A percentile compares a stretch with the other conserved stretches of the same genome.
These are phyloP conservation scores for Ustilago tritici DNA, from an alignment of 1,284 basidiomycete genomes.

Conservation along the genomic window DNA sequence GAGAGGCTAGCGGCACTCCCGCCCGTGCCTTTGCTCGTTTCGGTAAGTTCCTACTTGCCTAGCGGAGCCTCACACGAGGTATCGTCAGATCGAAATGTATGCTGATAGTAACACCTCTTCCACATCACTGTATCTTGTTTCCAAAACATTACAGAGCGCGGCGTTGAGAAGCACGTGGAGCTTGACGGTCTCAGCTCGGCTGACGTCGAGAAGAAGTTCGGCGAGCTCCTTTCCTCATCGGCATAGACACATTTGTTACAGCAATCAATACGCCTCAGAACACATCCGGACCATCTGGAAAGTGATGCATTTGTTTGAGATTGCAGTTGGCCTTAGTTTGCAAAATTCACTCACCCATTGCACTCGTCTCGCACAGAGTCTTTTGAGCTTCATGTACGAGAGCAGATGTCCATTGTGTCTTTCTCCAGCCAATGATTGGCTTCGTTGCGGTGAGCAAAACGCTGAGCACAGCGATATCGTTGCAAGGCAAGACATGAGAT, in stretches of 20 bases:
- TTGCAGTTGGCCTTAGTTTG: too few relatives aligned
- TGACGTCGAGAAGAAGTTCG: constrained; percentile 65
- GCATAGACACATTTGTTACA: constrained; percentile 15
- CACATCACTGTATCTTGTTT: neutral
- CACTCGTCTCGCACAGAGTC: too few relatives aligned
- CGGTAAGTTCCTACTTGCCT: constrained; percentile 55
- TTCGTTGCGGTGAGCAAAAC: too few relatives aligned
- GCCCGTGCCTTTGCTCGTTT: constrained; percentile 67
- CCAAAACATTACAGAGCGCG: constrained; percentile 52
- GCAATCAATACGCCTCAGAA: constrained; percentile 1
- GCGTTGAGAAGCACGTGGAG: constrained; percentile 65
- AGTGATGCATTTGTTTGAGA: neutral
- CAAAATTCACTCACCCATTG: too few relatives aligned
- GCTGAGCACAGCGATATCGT: too few relatives aligned
- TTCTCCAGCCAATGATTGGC: too few relatives aligned
- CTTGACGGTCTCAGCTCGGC: constrained; percentile 63
- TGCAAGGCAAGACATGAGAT: too few relatives aligned
- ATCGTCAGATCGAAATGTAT: too few relatives aligned
- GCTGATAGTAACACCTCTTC: constrained; percentile 1
- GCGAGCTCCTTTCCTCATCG: constrained; percentile 56
- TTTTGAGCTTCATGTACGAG: too few relatives aligned
- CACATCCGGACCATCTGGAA: neutral
- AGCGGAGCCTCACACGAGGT: neutral
- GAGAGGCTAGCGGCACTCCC: constrained; percentile 65
- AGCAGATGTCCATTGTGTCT: too few relatives aligned